Evolutionary conservation across 805 yeast species (phyloP), one percentile per base, ranked within the genome.

Genomic region (Wickerhamomyces chaumierensis): DNA sequence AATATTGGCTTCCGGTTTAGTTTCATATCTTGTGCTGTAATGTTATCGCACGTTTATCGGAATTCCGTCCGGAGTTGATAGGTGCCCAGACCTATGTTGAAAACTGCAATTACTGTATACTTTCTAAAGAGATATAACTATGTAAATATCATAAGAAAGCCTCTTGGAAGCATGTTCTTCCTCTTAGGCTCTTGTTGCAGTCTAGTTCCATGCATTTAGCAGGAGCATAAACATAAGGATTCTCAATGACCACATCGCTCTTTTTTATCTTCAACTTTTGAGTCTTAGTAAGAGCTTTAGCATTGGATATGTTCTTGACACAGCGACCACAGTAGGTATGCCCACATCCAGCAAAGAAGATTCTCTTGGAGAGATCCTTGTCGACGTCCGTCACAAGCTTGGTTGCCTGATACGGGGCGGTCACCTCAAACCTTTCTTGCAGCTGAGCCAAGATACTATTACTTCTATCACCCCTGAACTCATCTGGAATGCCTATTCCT

Each of bases 301-400:
- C 49, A 48, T 70, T 67, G 15, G 69, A 70, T n/a, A 81, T 75
- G 48, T 76, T 71, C 46, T 73, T 73, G 18, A 81, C 81, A 59
- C 96, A 86, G 33, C 90, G 59, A 1, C 95, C 96, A 57, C 96
- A 86, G 55, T 74, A 86, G 1, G 78, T 71, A 61, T 86, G 96
- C 0, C 95, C 95, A 63, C 96, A 86, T 31, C 61, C 58, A 0
- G 83, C 70, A 16, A 69, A 67, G 51, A 78, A 86, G 2, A 81
- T 70, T 42, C 86, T 68, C 48, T 67, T 74, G 0, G 88, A 79
- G 27, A 82, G 60, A 39, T 71, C 78, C 16, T 61, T 49, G 49
- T 83, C 94, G 0, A 63, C 61, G 11, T 63, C 66, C 0, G 78
- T 68, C n/a, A 78, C 60, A 20, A 62, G 59, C 14, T 57, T 52